A percentile compares a stretch with the other conserved stretches of the same genome.
These are phyloP conservation scores for Apiotrichum domesticum DNA, from an alignment of 1,284 basidiomycete species.

Conservation along the genomic window DNA sequence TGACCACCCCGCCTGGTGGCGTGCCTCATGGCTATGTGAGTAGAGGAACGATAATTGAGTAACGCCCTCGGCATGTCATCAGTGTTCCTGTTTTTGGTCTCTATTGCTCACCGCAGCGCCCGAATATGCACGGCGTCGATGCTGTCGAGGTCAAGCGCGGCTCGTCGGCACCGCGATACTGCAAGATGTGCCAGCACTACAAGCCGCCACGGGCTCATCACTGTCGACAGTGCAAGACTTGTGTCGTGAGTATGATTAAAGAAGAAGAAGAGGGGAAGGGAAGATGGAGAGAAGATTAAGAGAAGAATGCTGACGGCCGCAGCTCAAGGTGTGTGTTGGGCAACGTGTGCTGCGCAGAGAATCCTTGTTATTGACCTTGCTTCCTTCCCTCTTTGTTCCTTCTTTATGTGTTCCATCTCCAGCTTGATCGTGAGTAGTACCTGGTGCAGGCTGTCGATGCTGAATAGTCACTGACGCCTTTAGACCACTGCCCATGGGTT, in stretches of 20 bases:
- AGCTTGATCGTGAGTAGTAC: constrained; percentile 32
- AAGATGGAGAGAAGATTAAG: too few species aligned
- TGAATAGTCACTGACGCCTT: constrained; percentile 33
- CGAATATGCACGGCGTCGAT: constrained; percentile 60
- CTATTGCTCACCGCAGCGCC: constrained; percentile 53
- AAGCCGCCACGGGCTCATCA: constrained; percentile 67
- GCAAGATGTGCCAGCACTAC: constrained; percentile 60
- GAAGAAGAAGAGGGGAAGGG: too few species aligned
- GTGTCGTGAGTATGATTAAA: constrained; percentile 21
- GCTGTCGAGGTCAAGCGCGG: constrained; percentile 81
- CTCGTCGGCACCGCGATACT: constrained; percentile 71
- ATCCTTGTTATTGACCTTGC: not conserved
- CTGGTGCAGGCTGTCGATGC: too few species aligned
- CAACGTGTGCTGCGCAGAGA: not conserved
- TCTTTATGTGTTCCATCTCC: not conserved
- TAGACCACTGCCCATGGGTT: constrained; percentile 70
- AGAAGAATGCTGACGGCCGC: not conserved
- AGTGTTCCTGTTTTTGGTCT: not conserved
- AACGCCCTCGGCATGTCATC: too few species aligned
- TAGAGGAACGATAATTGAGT: constrained; percentile 4
- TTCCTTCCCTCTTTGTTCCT: too few species aligned
- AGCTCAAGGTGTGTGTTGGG: constrained; percentile 55
- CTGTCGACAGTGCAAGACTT: constrained; percentile 77
- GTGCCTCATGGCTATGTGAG: constrained; percentile 76
- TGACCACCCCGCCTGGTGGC: constrained; percentile 72